Percentiles rank a stretch among this genome's conserved stretches.
phyloP scores from a whole-genome alignment of 2,329 filamentous ascomycete genomes.

The Pestalotiopsis fici region DNA sequence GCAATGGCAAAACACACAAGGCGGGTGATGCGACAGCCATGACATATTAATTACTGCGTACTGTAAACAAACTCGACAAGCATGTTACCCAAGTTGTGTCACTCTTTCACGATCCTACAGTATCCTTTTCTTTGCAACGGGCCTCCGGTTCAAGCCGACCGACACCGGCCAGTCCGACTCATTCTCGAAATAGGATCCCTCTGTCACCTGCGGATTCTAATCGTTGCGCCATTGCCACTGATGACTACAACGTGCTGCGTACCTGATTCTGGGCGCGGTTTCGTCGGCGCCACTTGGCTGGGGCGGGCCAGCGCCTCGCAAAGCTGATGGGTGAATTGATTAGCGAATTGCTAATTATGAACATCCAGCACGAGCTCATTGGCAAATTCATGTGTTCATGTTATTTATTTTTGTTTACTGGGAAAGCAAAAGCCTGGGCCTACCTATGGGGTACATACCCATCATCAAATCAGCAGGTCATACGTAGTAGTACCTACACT shows the following conservation, averaged over 20 bases:
- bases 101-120: not conserved
- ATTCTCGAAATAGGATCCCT: not conserved
- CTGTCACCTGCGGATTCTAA: not conserved
- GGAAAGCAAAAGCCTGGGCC: not conserved
- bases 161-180: not conserved
- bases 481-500: not conserved
- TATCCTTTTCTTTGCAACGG: not conserved
- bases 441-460: not conserved
- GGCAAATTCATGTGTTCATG: not conserved
- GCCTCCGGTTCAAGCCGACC: not conserved
- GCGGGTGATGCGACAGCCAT: not conserved
- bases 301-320: not conserved
- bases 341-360: not conserved
- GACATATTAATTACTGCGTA: not conserved
- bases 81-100: not conserved
- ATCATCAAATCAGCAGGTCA: not conserved
- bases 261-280: not conserved
- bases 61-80: not conserved
- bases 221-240: not conserved
- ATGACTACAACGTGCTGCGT: not conserved
- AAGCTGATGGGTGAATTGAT: not conserved
- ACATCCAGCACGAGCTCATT: not conserved
- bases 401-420: not conserved
- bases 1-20: constrained; percentile 2
- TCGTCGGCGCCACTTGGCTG: not conserved